Conservation (phyloP, 306 rosid genomes). For the Malus fusca region DNA sequence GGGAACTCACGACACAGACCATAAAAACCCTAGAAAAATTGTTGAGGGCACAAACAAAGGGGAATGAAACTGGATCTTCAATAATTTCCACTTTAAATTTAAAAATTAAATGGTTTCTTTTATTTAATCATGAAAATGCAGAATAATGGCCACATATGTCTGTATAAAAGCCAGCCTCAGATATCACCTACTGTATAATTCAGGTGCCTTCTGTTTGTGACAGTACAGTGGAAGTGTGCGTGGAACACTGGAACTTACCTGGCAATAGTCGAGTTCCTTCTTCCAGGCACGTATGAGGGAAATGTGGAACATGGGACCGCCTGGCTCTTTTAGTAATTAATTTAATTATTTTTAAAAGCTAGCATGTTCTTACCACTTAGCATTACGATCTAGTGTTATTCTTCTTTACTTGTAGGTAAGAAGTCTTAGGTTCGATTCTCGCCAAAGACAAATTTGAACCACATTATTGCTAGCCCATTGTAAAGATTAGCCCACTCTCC, state of each 20-base stretch:
- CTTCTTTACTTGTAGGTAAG: too few species aligned
- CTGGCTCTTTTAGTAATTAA: background rate
- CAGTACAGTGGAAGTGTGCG: too few species aligned
- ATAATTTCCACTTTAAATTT: background rate
- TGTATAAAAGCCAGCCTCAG: background rate
- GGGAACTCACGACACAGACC: too few species aligned
- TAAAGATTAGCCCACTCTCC: too few species aligned
- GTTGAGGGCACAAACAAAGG: too few species aligned
- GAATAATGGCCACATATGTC: background rate
- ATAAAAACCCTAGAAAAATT: background rate
- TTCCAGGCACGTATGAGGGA: conserved; percentile 7
- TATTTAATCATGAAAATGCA: background rate
- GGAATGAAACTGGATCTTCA: background rate
- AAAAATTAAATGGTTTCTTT: background rate
- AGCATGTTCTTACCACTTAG: too few species aligned
- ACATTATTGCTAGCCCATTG: too few species aligned
- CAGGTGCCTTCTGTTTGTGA: background rate
- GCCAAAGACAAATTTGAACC: too few species aligned
- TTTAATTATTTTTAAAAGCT: background rate
- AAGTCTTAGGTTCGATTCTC: too few species aligned
- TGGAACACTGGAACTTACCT: background rate
- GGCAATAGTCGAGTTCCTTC: background rate
- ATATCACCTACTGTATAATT: background rate
- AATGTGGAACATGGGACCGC: background rate
- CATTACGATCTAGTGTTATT: too few species aligned